A percentile compares a stretch with the other conserved stretches of the same genome.
Evolutionary conservation across 2,329 filamentous ascomycete genomes (phyloP).

Genomic region (Penicillium sp.): DNA sequence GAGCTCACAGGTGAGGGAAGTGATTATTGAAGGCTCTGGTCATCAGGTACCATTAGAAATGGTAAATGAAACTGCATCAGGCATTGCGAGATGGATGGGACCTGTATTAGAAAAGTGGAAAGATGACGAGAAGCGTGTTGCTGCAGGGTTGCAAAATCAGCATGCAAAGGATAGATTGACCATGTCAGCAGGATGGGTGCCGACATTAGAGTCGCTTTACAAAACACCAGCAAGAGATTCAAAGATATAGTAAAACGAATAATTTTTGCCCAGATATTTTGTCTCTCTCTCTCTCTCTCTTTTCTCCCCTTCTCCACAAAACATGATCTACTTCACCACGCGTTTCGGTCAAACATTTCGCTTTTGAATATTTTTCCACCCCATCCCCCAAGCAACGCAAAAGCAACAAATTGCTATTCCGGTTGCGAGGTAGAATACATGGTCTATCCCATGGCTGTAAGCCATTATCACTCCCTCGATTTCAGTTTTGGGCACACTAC

Average conservation of each 20-base stretch:
- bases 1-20: background rate
- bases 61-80: background rate
- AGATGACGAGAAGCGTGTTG: background rate
- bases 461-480: constrained; percentile 30
- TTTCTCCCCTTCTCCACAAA: too few relatives aligned
- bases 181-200: background rate
- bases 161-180: background rate
- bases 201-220: background rate
- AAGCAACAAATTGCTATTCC: constrained; percentile 12
- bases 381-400: constrained; percentile 21
- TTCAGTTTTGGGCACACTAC: constrained; percentile 28
- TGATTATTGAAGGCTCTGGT: background rate
- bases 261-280: too few relatives aligned
- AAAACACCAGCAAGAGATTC: background rate
- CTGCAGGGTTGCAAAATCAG: background rate
- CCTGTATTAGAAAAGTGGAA: background rate
- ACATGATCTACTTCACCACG: too few relatives aligned
- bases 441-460: constrained; percentile 27
- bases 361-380: constrained; percentile 26
- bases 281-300: too few relatives aligned
- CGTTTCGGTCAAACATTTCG: too few relatives aligned
- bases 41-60: background rate
- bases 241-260: background rate
- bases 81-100: too few relatives aligned
- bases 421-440: constrained; percentile 22